A percentile compares a stretch with the other conserved stretches of the same genome.
These are phyloP conservation scores for Microglena sp. DNA, from an alignment of 139 green algal genomes.

Conservation along the genomic window DNA sequence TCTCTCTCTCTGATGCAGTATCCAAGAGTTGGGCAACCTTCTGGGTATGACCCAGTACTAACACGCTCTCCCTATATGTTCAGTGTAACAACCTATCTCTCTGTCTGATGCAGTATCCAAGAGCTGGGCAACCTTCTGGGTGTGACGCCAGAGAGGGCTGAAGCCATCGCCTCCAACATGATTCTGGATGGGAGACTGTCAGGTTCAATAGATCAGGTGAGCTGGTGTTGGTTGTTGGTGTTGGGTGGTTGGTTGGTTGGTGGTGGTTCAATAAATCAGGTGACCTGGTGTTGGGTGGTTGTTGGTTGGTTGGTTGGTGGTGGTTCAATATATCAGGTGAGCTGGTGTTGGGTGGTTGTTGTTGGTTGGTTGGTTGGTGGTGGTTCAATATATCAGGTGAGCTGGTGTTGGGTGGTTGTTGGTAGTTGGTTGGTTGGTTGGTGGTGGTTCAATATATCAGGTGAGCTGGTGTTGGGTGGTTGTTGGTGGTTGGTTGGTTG, in stretches of 20 bases:
- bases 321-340: neutral
- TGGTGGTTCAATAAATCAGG: neutral
- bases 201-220: constrained; percentile 81
- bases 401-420: too few relatives aligned
- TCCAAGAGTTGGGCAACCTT: neutral
- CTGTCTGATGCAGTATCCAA: constrained; percentile 7
- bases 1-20: neutral
- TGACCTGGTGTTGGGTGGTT: too few relatives aligned
- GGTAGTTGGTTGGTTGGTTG: too few relatives aligned
- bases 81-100: too few relatives aligned
- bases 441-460: too few relatives aligned
- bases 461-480: too few relatives aligned
- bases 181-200: constrained; percentile 65
- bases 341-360: neutral
- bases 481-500: too few relatives aligned
- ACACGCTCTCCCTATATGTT: constrained; percentile 1
- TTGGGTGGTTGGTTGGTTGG: neutral
- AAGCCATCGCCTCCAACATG: constrained; percentile 77
- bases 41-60: neutral
- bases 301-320: neutral
- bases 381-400: neutral
- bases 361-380: neutral
- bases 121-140: constrained; percentile 85
- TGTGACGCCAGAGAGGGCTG: constrained; percentile 57
- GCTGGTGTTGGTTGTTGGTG: too few relatives aligned